Percentiles rank a stretch among this genome's conserved stretches.
These are phyloP conservation scores for Begonia loranthoides DNA, from an alignment of 306 rosid species.

Conservation along the genomic window DNA sequence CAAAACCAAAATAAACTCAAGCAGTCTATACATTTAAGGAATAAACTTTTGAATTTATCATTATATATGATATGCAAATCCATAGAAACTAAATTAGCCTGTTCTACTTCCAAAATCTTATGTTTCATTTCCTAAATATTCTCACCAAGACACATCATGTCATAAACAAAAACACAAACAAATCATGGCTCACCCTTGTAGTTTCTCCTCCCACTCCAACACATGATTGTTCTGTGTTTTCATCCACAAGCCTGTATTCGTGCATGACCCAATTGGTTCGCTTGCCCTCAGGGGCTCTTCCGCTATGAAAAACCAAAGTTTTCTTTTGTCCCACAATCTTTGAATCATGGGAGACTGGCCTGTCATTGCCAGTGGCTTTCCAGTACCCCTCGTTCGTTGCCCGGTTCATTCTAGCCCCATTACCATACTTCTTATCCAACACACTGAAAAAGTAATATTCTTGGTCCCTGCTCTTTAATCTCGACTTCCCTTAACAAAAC, in stretches of 20 bases:
- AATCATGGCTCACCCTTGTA: slow-evolving; percentile 46
- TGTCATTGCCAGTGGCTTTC: slow-evolving; percentile 97
- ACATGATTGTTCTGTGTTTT: slow-evolving; percentile 38
- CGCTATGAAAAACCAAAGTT: slow-evolving; percentile 91
- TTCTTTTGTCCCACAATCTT: slow-evolving; percentile 77
- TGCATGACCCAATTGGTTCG: slow-evolving; percentile 99
- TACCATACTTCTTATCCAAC: slow-evolving; percentile 93
- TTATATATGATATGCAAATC: too few relatives aligned
- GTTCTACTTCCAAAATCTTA: too few relatives aligned
- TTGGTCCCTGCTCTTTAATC: slow-evolving; percentile 97
- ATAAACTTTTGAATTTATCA: too few relatives aligned
- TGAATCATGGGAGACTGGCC: slow-evolving; percentile 54
- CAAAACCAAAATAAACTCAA: too few relatives aligned
- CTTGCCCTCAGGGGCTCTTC: slow-evolving; percentile 89
- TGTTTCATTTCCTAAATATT: too few relatives aligned
- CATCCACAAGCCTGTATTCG: slow-evolving; percentile 87
- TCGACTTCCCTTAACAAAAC: slow-evolving; percentile 59
- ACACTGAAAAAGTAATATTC: slow-evolving; percentile 97
- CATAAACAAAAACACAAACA: neutral
- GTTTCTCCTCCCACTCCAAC: slow-evolving; percentile 37
- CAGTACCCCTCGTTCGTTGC: slow-evolving; percentile 87
- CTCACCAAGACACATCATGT: too few relatives aligned
- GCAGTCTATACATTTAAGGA: too few relatives aligned
- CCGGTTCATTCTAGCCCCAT: slow-evolving; percentile 98
- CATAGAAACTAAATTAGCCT: too few relatives aligned